These are phyloP conservation scores for Senna siamea DNA, from an alignment of 306 rosid species.

Conservation along the genomic window DNA sequence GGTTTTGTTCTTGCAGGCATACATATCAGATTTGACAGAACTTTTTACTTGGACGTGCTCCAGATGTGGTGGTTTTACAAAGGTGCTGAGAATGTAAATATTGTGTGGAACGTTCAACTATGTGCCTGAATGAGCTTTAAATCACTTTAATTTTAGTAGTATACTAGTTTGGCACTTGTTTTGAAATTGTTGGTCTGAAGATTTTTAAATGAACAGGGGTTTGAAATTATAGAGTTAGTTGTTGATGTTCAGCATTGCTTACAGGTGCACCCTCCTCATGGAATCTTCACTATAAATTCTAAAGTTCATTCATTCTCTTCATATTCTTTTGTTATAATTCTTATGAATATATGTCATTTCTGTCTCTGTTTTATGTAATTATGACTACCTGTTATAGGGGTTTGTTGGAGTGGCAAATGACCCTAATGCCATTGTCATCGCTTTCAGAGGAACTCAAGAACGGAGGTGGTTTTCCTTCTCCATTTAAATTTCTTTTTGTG, in stretches of 20 bases:
- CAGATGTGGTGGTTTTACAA: constrained; percentile 71
- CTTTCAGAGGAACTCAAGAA: constrained; percentile 96
- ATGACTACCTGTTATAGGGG: constrained; percentile 55
- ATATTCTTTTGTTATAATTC: not conserved
- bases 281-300: constrained; percentile 24
- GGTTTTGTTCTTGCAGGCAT: constrained; percentile 67
- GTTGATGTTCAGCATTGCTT: constrained; percentile 95
- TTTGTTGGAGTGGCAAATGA: constrained; percentile 90
- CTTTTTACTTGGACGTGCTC: constrained; percentile 92
- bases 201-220: constrained; percentile 69
- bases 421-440: constrained; percentile 81
- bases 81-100: constrained; percentile 62
- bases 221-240: constrained; percentile 87
- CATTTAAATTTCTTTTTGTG: not conserved
- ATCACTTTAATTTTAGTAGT: constrained; percentile 11
- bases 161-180: constrained; percentile 23
- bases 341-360: not conserved
- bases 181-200: constrained; percentile 34
- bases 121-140: constrained; percentile 18
- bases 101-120: constrained; percentile 28
- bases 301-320: not conserved
- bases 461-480: not conserved
- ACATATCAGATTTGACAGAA: constrained; percentile 80
- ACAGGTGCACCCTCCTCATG: constrained; percentile 61
- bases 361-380: constrained; percentile 19